These are phyloP conservation scores for Coniochaeta pulveracea DNA, from an alignment of 2,329 filamentous ascomycete species.

Conservation along the genomic window DNA sequence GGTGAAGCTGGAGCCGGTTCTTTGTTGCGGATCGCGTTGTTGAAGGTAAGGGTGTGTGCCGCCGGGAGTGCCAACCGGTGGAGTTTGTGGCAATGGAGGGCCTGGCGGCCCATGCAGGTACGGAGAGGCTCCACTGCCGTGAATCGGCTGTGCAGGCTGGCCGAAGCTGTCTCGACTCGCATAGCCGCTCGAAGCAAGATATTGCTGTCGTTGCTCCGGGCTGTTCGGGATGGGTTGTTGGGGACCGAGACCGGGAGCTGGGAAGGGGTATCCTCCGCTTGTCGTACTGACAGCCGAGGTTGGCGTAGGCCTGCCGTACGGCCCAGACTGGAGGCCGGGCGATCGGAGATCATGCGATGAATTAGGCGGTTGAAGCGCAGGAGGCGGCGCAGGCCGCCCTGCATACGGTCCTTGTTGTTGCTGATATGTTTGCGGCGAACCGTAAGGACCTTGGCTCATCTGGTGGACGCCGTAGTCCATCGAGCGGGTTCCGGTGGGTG, in stretches of 20 bases:
- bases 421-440: slow-evolving; percentile 24
- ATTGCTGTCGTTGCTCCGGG: slow-evolving; percentile 40
- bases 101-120: slow-evolving; percentile 9
- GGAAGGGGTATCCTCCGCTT: slow-evolving; percentile 38
- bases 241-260: too few relatives aligned
- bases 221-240: slow-evolving; percentile 32
- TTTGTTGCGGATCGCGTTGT: slow-evolving; percentile 20
- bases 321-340: slow-evolving; percentile 29
- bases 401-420: slow-evolving; percentile 27
- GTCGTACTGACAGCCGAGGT: slow-evolving; percentile 29
- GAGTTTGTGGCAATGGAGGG: slow-evolving; percentile 33
- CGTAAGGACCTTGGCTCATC: slow-evolving; percentile 21
- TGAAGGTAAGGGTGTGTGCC: slow-evolving; percentile 24
- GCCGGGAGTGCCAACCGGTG: slow-evolving; percentile 33
- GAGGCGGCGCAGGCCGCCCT: slow-evolving; percentile 28
- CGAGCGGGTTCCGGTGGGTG: slow-evolving; percentile 31
- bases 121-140: slow-evolving; percentile 1
- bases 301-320: slow-evolving; percentile 33
- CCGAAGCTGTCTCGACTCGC: slow-evolving; percentile 32
- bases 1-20: not conserved
- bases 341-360: slow-evolving; percentile 36
- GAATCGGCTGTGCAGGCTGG: slow-evolving; percentile 24
- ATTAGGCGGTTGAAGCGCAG: slow-evolving; percentile 35
- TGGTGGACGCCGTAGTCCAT: slow-evolving; percentile 31
- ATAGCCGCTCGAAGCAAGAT: slow-evolving; percentile 31